Base-by-base conservation (phyloP, 1,139 yeast genomes). In the Kodamaea sp. region DNA sequence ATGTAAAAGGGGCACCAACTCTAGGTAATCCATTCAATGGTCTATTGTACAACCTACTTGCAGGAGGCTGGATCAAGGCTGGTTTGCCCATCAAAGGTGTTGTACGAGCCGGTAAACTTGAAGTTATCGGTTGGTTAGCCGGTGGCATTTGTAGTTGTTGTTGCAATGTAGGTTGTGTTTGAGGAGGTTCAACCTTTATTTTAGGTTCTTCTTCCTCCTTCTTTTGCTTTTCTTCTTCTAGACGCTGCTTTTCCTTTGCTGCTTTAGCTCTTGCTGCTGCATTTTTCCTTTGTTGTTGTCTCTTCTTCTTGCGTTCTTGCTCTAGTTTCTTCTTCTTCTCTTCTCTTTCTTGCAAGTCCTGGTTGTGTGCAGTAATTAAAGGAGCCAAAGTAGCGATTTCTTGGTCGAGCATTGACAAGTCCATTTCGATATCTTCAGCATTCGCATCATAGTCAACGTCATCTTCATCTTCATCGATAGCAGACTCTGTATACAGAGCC, bases 41-140 rank as follows among this genome's bases (percentile, higher is more conserved):
- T 31, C 53, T 36, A 27, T 38, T 53, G 45, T 69, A 69, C 9
- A 65, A 44, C 36, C 71, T 54, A 36, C 69, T 64, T 8, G 70
- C 59, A 3, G 75, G 73, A 6, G 76, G 77, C 45, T 70, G 76
- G 20, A 70, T 70, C 10, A 73, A 61, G n/a, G 77, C 77, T 1
- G 71, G 70, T 40, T 65, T 66, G 1, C 74, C 74, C 73, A 68
- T 68, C 41, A 71, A 50, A 10, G 71, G 71, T 4, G 54, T 49
- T 0, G 62, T 62, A 3, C 20, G 25, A 10, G 27, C 25, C 11
- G n/a, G 11, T 8, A 8, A n/a, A 8, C 10, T 15, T 15, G 20
- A 15, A 15, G 20, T 15, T 15, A 8, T 8, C 5, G 26, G 15
- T 11, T 9, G 34, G 15, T 4, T 9, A 20, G 15, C n/a, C 9